Base-by-base conservation (phyloP, 2,329 filamentous ascomycete genomes). In the Alternaria gansuensis region DNA sequence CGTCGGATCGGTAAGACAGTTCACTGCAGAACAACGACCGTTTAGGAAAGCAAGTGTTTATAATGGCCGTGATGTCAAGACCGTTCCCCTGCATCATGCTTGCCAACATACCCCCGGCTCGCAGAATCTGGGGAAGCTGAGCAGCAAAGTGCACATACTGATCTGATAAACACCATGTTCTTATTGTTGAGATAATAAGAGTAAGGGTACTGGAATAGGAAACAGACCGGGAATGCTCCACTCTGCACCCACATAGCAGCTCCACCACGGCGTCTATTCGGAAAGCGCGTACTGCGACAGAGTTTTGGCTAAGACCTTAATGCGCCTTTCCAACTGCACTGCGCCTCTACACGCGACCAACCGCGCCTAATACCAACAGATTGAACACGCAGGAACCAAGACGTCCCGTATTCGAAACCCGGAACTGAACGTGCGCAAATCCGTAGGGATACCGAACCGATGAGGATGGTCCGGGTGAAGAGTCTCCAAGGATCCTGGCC, bases 401-500 rank as follows among this genome's bases (percentile, higher is more conserved):
- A 24, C 44, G 21, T 50, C 34, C 34, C 23, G 26, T 24, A 39
- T 50, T 13, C 48, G 33, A 39, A 50, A 3, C 48, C 34, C 14
- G 34, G 34, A 39, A 50, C n/a, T 23, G 13, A 36, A 39, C 24
- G 23, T 8, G 31, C 34, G 33, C 48, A 50, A 28, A n/a, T 28
- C 10, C 31, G 11, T 39, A 39, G 48, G 11, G 23, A 39, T 39
- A 26, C 48, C 44, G 48, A 50, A 50, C 48, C 43, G 26, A 54
- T 40, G 23, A 48, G 14, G 51, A 58, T 59, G 39, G 48, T 37
- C 56, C 51, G 45, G 51, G 45, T 55, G 55, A 59, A 54, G 17
- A 39, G 39, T 21, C 29, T 48, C 36, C 44, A 17, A 34, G 23
- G 21, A 29, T 23, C 39, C 29, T 34, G 7, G 40, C 29, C 29